Conservation (phyloP, 208 protist genomes). For the Phytomonas serpens region DNA sequence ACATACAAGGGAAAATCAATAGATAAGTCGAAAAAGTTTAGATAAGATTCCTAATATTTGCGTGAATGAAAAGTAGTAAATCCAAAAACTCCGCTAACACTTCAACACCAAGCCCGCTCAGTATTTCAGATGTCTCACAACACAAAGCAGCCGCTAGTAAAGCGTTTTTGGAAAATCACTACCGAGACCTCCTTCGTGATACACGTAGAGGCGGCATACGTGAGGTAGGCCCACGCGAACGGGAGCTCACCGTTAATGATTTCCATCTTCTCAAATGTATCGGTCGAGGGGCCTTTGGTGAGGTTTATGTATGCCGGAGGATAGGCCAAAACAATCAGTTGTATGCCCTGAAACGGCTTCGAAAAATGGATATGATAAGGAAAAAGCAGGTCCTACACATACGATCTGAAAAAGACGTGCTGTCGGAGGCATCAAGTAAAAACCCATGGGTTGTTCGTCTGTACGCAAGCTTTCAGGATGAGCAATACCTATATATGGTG, state of each 20-base stretch:
- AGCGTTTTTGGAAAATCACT: slow-evolving; percentile 81
- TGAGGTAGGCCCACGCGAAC: slow-evolving; percentile 56
- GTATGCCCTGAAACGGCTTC: slow-evolving; percentile 87
- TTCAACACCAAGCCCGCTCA: not conserved
- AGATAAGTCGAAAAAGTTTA: not conserved
- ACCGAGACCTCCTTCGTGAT: slow-evolving; percentile 58
- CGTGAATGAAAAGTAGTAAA: not conserved
- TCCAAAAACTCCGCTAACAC: not conserved
- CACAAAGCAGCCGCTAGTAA: slow-evolving; percentile 84
- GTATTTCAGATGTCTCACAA: slow-evolving; percentile 17
- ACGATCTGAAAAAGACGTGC: slow-evolving; percentile 85
- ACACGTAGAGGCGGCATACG: slow-evolving; percentile 38
- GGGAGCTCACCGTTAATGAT: slow-evolving; percentile 60
- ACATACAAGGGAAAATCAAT: not conserved
- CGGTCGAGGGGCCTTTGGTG: slow-evolving; percentile 85
- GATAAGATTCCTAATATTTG: not conserved
- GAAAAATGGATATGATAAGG: slow-evolving; percentile 89
- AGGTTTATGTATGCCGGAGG: slow-evolving; percentile 83
- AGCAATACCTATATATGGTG: slow-evolving; percentile 89
- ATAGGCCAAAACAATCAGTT: slow-evolving; percentile 59
- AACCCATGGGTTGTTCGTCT: slow-evolving; percentile 90
- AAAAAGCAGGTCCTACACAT: slow-evolving; percentile 87
- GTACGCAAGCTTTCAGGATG: slow-evolving; percentile 90
- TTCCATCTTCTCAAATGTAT: slow-evolving; percentile 88
- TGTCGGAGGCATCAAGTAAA: slow-evolving; percentile 64